Conservation (phyloP, 2,329 filamentous ascomycete genomes). For the Scolecobasidium constrictum region DNA sequence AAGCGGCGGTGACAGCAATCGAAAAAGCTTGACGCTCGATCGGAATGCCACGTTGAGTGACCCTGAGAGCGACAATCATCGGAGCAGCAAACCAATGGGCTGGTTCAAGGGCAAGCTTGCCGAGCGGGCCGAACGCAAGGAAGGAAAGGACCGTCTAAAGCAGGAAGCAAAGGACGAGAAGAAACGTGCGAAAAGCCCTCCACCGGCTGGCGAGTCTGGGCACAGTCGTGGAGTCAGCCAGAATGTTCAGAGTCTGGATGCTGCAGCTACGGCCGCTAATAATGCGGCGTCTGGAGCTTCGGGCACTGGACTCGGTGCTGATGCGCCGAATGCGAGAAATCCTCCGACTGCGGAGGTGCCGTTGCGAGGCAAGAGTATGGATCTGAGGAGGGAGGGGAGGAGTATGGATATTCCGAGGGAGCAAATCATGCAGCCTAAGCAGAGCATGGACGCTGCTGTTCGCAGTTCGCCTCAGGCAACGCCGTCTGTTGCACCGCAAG, state of each 20-base stretch:
- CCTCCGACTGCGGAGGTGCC: background rate
- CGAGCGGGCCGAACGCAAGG: slow-evolving; percentile 8
- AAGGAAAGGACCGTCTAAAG: slow-evolving; percentile 6
- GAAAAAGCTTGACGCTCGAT: slow-evolving; percentile 8
- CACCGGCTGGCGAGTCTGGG: background rate
- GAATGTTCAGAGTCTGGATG: slow-evolving; percentile 5
- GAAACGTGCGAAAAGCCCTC: background rate
- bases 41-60: slow-evolving; percentile 5
- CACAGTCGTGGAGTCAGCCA: slow-evolving; percentile 1
- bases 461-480: background rate
- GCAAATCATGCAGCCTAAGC: slow-evolving; percentile 2
- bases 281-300: background rate
- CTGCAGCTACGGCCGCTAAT: background rate
- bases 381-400: background rate
- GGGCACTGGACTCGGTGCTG: background rate
- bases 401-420: slow-evolving; percentile 3
- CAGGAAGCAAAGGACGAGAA: slow-evolving; percentile 1
- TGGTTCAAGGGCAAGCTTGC: slow-evolving; percentile 6
- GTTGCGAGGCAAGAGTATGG: slow-evolving; percentile 3
- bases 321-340: background rate
- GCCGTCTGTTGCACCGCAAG: background rate
- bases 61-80: slow-evolving; percentile 1
- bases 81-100: background rate
- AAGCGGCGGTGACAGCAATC: slow-evolving; percentile 6
- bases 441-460: background rate